phyloP scores from a whole-genome alignment of 331 rosid species.

The Quercus lobata region DNA sequence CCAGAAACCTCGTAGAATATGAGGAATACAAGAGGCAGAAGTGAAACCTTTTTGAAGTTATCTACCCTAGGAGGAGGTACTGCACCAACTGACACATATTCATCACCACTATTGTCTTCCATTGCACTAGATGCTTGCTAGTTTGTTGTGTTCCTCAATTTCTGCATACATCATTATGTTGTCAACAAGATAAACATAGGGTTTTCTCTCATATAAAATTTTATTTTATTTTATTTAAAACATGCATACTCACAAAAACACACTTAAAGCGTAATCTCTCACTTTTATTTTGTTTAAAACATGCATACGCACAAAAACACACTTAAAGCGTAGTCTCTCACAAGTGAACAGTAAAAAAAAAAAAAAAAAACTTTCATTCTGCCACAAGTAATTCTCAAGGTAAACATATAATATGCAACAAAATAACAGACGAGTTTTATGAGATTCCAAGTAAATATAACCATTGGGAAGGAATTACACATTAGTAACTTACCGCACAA shows the following conservation, averaged over 20 bases:
- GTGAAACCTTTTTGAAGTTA: constrained; percentile 58
- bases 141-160: constrained; percentile 31
- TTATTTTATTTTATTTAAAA: no score
- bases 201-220: background rate
- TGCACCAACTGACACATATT: constrained; percentile 46
- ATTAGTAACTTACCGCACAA: background rate
- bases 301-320: background rate
- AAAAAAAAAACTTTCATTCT: no score
- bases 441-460: background rate
- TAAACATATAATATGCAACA: background rate
- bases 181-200: constrained; percentile 6
- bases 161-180: constrained; percentile 40
- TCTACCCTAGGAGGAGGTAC: constrained; percentile 33
- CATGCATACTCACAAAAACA: background rate
- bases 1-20: constrained; percentile 15
- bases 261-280: background rate
- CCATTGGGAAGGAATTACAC: background rate
- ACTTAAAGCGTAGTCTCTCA: background rate
- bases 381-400: background rate
- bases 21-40: constrained; percentile 53
- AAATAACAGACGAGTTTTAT: background rate
- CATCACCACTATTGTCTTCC: constrained; percentile 41
- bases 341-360: background rate
- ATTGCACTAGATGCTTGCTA: constrained; percentile 42
- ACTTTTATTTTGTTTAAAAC: background rate